phyloP scores from a whole-genome alignment of 352 stramenopile species.

The Pythium monospermum region DNA sequence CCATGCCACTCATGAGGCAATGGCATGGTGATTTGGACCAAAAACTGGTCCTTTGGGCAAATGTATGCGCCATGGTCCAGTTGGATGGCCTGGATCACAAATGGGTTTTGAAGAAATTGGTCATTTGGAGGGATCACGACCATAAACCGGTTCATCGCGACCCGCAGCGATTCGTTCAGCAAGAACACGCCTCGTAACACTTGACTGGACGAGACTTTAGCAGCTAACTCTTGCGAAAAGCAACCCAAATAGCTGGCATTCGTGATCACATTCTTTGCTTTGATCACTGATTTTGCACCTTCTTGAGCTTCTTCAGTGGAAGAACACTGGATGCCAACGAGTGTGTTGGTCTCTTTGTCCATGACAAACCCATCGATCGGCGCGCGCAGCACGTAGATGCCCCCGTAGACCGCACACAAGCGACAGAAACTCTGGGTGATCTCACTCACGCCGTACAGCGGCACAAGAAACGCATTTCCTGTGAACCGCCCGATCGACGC shows the following conservation, averaged over 20 bases:
- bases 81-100: slow-evolving; percentile 68
- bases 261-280: slow-evolving; percentile 45
- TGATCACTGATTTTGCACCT: slow-evolving; percentile 21
- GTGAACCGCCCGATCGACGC: slow-evolving; percentile 83
- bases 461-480: slow-evolving; percentile 75
- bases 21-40: slow-evolving; percentile 64
- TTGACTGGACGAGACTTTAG: slow-evolving; percentile 23
- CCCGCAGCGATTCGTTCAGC: slow-evolving; percentile 34
- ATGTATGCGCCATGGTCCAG: slow-evolving; percentile 60
- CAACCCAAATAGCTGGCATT: slow-evolving; percentile 44
- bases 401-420: slow-evolving; percentile 80
- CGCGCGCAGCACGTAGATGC: slow-evolving; percentile 77
- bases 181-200: slow-evolving; percentile 61
- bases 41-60: slow-evolving; percentile 49
- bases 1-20: slow-evolving; percentile 36
- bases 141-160: slow-evolving; percentile 44
- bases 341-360: slow-evolving; percentile 25
- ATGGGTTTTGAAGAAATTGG: slow-evolving; percentile 41
- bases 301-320: slow-evolving; percentile 22
- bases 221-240: slow-evolving; percentile 1
- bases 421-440: slow-evolving; percentile 87
- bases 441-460: slow-evolving; percentile 84
- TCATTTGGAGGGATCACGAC: slow-evolving; percentile 66
- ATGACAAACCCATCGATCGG: slow-evolving; percentile 55
- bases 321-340: slow-evolving; percentile 35